A percentile compares a stretch with the other conserved stretches of the same genome.
Conservation (phyloP, 2,329 filamentous ascomycete species). For the Myotisia sp. region DNA sequence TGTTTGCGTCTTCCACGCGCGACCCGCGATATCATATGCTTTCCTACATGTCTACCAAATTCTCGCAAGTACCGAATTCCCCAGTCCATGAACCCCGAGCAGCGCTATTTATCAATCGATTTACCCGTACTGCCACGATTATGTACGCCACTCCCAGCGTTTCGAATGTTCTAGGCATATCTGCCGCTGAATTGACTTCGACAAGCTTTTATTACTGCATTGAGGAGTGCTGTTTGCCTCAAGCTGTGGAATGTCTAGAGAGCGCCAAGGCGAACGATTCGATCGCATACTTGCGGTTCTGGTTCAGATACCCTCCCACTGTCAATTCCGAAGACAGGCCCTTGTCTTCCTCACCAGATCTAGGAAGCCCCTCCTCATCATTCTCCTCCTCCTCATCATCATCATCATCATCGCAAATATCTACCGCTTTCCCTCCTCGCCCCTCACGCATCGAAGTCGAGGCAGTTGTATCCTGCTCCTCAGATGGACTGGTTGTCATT, state of each 20-base stretch:
- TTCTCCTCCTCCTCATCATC: neutral
- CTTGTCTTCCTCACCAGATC: neutral
- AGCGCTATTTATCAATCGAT: conserved; percentile 72
- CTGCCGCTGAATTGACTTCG: conserved; percentile 53
- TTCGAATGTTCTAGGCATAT: conserved; percentile 58
- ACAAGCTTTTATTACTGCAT: conserved; percentile 84
- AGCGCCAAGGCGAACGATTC: conserved; percentile 82
- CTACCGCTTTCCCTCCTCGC: neutral
- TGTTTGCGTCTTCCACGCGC: conserved; percentile 60
- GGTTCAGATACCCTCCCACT: conserved; percentile 54
- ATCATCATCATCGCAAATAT: neutral
- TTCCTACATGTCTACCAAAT: conserved; percentile 70
- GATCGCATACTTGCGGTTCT: conserved; percentile 77
- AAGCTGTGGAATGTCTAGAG: conserved; percentile 66
- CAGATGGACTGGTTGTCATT: conserved; percentile 72
- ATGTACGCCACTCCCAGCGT: conserved; percentile 78
- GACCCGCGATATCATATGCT: conserved; percentile 86
- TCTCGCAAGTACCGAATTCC: conserved; percentile 39
- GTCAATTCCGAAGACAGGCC: neutral
- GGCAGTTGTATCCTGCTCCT: conserved; percentile 82
- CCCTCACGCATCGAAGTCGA: conserved; percentile 52
- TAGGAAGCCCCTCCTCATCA: neutral
- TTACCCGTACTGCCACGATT: conserved; percentile 65
- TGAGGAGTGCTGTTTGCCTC: conserved; percentile 57
- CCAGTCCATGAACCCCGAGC: conserved; percentile 63